Evolutionary conservation across 805 yeast species (phyloP).

Genomic region (Ogataea philodendri): DNA sequence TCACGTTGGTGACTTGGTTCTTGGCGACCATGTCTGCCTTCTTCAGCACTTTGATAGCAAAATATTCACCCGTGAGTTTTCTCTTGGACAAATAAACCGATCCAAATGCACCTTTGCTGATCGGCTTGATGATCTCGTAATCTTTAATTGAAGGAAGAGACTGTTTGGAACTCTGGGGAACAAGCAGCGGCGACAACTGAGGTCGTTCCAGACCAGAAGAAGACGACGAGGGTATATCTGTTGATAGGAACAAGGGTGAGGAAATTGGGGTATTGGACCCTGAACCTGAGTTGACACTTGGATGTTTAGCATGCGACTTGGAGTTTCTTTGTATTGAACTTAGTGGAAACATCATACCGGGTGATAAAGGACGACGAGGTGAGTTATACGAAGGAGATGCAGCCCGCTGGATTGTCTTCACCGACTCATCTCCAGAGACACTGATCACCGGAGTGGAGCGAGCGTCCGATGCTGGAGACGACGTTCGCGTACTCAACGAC

Average conservation of each 20-base stretch:
- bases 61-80: slow-evolving; percentile 87
- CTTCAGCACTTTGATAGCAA: slow-evolving; percentile 87
- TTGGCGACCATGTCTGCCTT: slow-evolving; percentile 96
- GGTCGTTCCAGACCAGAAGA: slow-evolving; percentile 42
- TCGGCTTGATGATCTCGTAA: slow-evolving; percentile 87
- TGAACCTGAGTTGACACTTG: slow-evolving; percentile 17
- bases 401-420: slow-evolving; percentile 10
- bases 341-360: slow-evolving; percentile 52
- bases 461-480: slow-evolving; percentile 22
- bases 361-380: slow-evolving; percentile 59
- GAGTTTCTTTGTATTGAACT: slow-evolving; percentile 61
- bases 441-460: slow-evolving; percentile 30
- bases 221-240: slow-evolving; percentile 36
- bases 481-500: slow-evolving; percentile 14
- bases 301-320: slow-evolving; percentile 19
- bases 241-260: slow-evolving; percentile 55
- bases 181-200: slow-evolving; percentile 77
- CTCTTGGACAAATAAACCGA: slow-evolving; percentile 85
- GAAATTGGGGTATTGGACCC: slow-evolving; percentile 46
- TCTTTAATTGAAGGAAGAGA: slow-evolving; percentile 73
- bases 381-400: slow-evolving; percentile 35
- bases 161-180: slow-evolving; percentile 60
- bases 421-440: slow-evolving; percentile 23
- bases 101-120: slow-evolving; percentile 97
- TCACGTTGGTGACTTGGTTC: slow-evolving; percentile 92